Conservation (phyloP, 169 alveolate genomes). For the Eimeria maxima region DNA sequence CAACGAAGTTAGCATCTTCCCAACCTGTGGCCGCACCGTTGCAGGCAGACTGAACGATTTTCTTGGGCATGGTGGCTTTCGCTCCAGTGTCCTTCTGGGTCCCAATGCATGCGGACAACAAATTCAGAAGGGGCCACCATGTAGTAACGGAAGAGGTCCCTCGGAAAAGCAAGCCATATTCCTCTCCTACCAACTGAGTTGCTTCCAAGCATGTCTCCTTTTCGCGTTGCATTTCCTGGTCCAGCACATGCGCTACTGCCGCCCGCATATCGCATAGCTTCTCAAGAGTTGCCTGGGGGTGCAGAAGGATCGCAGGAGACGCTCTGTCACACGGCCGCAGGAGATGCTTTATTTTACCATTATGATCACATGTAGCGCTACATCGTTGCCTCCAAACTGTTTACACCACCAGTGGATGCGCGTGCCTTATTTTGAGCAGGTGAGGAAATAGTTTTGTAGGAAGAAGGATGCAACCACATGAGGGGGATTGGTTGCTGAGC, state of each 20-base stretch:
- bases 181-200: conserved; percentile 39
- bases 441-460: neutral
- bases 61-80: neutral
- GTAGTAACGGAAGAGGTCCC: neutral
- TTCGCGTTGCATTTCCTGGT: conserved; percentile 62
- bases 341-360: neutral
- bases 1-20: conserved; percentile 31
- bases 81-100: neutral
- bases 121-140: neutral
- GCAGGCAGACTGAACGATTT: neutral
- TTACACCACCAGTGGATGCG: neutral
- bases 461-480: neutral
- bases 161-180: neutral
- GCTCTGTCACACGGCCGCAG: too few relatives aligned
- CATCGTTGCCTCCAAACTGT: neutral
- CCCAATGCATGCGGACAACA: neutral
- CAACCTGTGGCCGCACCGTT: conserved; percentile 34
- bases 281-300: conserved; percentile 69
- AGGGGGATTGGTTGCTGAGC: neutral
- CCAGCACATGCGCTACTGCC: conserved; percentile 8
- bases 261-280: conserved; percentile 74
- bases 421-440: neutral
- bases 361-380: neutral
- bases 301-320: neutral
- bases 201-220: conserved; percentile 59